These are phyloP conservation scores for Lichtheimia ornata DNA, from an alignment of 371 early-diverging fungal species.

Conservation along the genomic window DNA sequence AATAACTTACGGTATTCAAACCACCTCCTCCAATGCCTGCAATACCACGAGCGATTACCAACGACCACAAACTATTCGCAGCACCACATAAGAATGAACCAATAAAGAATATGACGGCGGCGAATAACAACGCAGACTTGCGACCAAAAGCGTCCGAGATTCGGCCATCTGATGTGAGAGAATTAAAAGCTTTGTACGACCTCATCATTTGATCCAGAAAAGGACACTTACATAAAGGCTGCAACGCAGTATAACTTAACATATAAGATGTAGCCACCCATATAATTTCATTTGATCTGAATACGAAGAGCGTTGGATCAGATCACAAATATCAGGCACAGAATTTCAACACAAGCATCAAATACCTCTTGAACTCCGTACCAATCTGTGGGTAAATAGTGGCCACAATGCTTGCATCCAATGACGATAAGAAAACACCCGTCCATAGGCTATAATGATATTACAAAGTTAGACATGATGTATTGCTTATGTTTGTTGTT, in stretches of 20 bases:
- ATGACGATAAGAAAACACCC: conserved; percentile 66
- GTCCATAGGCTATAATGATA: conserved; percentile 32
- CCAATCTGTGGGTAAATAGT: conserved; percentile 78
- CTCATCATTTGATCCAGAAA: conserved; percentile 1
- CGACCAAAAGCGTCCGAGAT: conserved; percentile 74
- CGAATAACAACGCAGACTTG: conserved; percentile 53
- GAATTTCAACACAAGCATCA: not conserved
- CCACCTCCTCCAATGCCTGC: conserved; percentile 83
- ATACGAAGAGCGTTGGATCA: not conserved
- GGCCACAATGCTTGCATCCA: conserved; percentile 81
- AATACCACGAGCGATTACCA: conserved; percentile 76
- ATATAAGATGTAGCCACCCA: conserved; percentile 81
- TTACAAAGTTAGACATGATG: too few relatives aligned
- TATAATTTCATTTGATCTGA: conserved; percentile 51
- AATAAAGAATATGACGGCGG: conserved; percentile 53
- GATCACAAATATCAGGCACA: not conserved
- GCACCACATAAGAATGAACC: conserved; percentile 64
- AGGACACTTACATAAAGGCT: conserved; percentile 67
- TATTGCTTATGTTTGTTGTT: not conserved
- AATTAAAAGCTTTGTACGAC: not conserved
- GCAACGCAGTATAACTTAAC: conserved; percentile 74
- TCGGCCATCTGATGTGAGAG: conserved; percentile 41
- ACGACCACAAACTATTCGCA: conserved; percentile 55
- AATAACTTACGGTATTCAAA: conserved; percentile 31
- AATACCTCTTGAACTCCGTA: conserved; percentile 66